Base-by-base conservation (phyloP, 202 grass and related monocot genomes). In the Tripidium arundinaceum region DNA sequence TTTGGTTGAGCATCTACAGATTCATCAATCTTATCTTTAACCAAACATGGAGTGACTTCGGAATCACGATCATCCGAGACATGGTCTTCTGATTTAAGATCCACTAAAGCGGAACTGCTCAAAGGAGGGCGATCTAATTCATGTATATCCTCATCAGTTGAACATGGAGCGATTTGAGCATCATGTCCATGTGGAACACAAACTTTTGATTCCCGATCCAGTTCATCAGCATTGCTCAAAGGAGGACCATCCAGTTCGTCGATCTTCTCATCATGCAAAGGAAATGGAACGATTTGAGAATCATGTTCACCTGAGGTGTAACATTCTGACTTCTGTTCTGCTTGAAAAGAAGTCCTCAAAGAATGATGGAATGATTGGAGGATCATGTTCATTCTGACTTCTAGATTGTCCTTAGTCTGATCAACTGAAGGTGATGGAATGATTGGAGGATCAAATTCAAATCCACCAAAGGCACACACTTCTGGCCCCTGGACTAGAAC, bases 1-100 rank as follows among this genome's bases (percentile, higher is more conserved):
- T 52, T 74, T 82, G 60, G 28, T 73, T 63, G 41, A 68, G 28
- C 3, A 28, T 68, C 65, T 82, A 72, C 58, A 52, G 58, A 74
- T 68, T 59, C 78, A 71, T 73, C 37, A 62, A 41, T 68, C 13
- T 36, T 42, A 81, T 78, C 29, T 74, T 79, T 43, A 79, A 67
- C 39, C 14, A 45, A 80, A 64, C 64, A 70, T 39, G 36, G 27
- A 58, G 43, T 36, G 73, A 39, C 78, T 41, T 63, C 12, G 12
- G 46, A 74, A 90, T 83, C 62, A 64, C 3, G 12, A 15, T 70
- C 82, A 49, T 70, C 21, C 19, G 21, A 60, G 59, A 59, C 41
- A 86, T 62, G 25, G 81, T 75, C 62, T 75, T 85, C 50, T 36
- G 65, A 72, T n/a, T 91, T 39, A 42, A 42, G 29, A 72, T 88